These are phyloP conservation scores for Xylaria longipes DNA, from an alignment of 495 filamentous ascomycete species.

Conservation along the genomic window DNA sequence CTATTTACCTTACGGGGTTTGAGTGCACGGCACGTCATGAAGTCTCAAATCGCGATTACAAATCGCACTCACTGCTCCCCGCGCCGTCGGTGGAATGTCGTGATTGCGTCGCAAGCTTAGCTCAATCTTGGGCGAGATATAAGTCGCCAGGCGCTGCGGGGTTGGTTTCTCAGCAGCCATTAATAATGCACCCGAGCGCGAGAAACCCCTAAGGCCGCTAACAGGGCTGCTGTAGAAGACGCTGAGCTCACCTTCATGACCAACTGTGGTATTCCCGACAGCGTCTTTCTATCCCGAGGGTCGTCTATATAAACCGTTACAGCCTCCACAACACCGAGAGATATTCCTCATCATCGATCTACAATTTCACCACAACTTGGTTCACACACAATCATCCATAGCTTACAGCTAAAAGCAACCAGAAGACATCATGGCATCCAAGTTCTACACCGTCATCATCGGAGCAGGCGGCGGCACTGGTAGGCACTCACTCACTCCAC, in stretches of 20 bases:
- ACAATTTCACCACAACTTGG: not conserved
- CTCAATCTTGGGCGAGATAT: constrained; percentile 8
- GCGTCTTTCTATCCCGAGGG: not conserved
- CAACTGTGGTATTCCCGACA: not conserved
- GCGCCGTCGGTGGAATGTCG: constrained; percentile 2
- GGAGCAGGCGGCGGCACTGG: constrained; percentile 74
- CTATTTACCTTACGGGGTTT: not conserved
- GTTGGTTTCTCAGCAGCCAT: constrained; percentile 24
- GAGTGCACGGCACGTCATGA: not conserved
- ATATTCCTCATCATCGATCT: not conserved
- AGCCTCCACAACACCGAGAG: not conserved
- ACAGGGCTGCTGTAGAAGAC: not conserved
- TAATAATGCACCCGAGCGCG: constrained; percentile 12
- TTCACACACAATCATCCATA: not conserved
- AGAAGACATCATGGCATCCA: constrained; percentile 37
- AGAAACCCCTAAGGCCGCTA: not conserved
- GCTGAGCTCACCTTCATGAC: not conserved
- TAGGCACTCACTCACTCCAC: constrained; percentile 32
- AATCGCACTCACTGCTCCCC: not conserved
- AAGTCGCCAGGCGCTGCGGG: constrained; percentile 18
- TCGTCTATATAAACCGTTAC: constrained; percentile 6
- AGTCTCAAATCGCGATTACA: constrained; percentile 13
- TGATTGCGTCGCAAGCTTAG: constrained; percentile 22
- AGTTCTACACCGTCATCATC: constrained; percentile 69
- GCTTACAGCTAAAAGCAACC: not conserved